phyloP scores from a whole-genome alignment of 345 rosid species.

The Trapa bicornis region DNA sequence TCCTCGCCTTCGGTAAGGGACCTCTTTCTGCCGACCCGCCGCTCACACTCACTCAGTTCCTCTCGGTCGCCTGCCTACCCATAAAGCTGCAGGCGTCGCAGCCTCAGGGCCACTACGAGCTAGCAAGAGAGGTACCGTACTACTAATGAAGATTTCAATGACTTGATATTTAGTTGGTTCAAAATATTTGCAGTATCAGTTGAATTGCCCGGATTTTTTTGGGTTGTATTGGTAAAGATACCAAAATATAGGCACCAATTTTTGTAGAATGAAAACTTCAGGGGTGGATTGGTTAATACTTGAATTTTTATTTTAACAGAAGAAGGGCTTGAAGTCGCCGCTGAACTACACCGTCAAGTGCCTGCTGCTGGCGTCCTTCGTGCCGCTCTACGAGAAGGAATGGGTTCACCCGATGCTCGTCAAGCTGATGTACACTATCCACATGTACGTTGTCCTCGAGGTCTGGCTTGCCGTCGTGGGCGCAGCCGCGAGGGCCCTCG shows the following conservation, averaged over 20 bases:
- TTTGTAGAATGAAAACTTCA: too few species aligned
- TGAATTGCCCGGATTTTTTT: too few species aligned
- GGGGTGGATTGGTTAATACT: too few species aligned
- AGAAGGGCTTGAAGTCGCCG: constrained; percentile 7
- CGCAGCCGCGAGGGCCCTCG: constrained; percentile 1
- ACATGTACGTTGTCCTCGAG: constrained; percentile 7
- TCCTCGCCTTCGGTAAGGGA: constrained; percentile 18
- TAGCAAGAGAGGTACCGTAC: not conserved
- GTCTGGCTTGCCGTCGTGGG: not conserved
- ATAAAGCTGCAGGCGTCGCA: constrained; percentile 8
- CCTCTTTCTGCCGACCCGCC: constrained; percentile 14
- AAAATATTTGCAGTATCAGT: too few species aligned
- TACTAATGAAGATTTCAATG: too few species aligned
- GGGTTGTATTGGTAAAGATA: too few species aligned
- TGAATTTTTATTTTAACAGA: too few species aligned
- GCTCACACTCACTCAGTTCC: constrained; percentile 9
- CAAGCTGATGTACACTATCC: constrained; percentile 5
- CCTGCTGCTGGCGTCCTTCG: not conserved
- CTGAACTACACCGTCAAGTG: constrained; percentile 9
- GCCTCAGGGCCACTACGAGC: not conserved
- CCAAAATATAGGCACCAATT: too few species aligned
- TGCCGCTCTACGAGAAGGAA: constrained; percentile 5
- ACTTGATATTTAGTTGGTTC: too few species aligned
- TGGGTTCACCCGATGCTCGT: constrained; percentile 2
- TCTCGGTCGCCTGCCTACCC: constrained; percentile 11